Conservation (phyloP, 2,329 filamentous ascomycete species). For the Colletotrichum sp. region DNA sequence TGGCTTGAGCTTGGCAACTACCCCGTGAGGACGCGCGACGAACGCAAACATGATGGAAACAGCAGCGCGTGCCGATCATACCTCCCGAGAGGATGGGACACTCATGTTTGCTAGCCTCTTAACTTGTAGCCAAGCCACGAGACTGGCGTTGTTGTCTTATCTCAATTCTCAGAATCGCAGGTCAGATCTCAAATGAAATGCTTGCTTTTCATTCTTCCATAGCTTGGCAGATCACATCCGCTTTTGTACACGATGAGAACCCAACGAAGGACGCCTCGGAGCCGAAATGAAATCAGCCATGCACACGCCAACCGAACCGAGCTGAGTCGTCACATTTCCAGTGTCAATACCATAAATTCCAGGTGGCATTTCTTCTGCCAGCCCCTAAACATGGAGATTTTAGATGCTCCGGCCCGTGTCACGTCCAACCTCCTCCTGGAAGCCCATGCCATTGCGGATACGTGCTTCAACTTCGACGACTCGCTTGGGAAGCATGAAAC, state of each 20-base stretch:
- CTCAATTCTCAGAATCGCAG: not conserved
- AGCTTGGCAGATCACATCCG: not conserved
- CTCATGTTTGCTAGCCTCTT: not conserved
- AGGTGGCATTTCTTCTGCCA: not conserved
- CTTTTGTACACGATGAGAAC: not conserved
- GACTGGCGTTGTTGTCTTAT: not conserved
- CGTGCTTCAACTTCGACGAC: constrained; percentile 72
- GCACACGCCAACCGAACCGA: not conserved
- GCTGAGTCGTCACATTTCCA: not conserved
- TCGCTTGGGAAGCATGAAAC: constrained; percentile 66
- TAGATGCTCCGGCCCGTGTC: constrained; percentile 39
- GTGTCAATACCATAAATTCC: not conserved
- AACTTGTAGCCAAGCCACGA: not conserved
- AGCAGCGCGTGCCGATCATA: not conserved
- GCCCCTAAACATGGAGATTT: not conserved
- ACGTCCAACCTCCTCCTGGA: constrained; percentile 29
- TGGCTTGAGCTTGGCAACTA: not conserved
- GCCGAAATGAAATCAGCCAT: not conserved
- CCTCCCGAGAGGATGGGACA: not conserved
- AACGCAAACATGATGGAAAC: not conserved
- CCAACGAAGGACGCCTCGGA: not conserved
- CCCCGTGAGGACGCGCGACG: not conserved
- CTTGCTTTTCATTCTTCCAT: not conserved
- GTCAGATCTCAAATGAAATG: not conserved
- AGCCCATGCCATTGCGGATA: constrained; percentile 58